Evolutionary conservation across 495 filamentous ascomycete species (phyloP).

Genomic region (Aspergillus conjunctus): DNA sequence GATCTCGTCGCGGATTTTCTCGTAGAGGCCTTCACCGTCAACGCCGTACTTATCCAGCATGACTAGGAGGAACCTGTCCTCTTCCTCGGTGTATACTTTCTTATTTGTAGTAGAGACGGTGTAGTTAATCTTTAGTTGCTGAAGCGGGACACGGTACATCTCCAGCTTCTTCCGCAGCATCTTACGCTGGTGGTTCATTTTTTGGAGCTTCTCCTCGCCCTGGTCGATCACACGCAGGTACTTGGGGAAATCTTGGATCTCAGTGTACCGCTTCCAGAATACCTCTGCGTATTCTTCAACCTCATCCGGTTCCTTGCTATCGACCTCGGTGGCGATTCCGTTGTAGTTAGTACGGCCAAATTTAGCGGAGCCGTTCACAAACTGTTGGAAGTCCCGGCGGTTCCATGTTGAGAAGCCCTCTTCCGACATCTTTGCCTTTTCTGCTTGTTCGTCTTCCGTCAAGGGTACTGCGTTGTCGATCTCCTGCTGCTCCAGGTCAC

Average conservation of each 20-base stretch:
- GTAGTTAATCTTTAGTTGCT: constrained; percentile 98
- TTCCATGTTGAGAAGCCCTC: constrained; percentile 95
- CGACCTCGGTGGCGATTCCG: constrained; percentile 84
- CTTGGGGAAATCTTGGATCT: constrained; percentile 85
- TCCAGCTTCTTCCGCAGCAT: constrained; percentile 94
- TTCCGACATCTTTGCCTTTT: constrained; percentile 77
- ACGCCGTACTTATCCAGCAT: constrained; percentile 89
- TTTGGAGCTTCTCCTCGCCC: constrained; percentile 85
- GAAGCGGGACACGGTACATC: constrained; percentile 92
- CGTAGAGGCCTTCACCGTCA: constrained; percentile 80
- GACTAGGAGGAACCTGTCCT: constrained; percentile 94
- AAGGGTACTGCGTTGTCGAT: constrained; percentile 90
- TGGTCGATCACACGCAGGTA: constrained; percentile 84
- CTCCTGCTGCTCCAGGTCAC: constrained; percentile 82
- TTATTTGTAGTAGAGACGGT: constrained; percentile 99
- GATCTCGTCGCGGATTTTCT: constrained; percentile 87
- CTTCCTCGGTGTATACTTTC: constrained; percentile 98
- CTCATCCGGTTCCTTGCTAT: constrained; percentile 83
- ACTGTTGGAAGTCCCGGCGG: constrained; percentile 95
- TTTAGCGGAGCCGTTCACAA: constrained; percentile 90
- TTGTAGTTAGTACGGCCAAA: constrained; percentile 84
- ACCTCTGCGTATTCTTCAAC: constrained; percentile 87
- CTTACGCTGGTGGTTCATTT: constrained; percentile 88
- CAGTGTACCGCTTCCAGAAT: constrained; percentile 90
- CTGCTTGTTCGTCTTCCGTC: constrained; percentile 83